Conservation (phyloP, 306 rosid species). For the Inga oerstediana region DNA sequence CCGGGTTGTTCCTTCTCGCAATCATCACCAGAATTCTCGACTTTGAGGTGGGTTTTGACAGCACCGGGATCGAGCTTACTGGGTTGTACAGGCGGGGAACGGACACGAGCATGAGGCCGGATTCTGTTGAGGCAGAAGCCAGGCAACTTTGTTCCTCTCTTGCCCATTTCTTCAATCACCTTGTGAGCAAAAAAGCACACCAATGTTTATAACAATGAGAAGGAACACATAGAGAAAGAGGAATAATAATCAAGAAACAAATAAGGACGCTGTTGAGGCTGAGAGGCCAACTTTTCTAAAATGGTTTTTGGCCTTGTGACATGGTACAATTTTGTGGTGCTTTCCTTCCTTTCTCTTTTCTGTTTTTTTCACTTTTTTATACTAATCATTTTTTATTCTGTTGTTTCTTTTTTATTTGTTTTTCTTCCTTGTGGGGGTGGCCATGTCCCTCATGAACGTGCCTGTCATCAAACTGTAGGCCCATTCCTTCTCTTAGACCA, state of each 20-base stretch:
- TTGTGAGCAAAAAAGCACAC: constrained; percentile 30
- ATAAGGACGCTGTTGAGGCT: constrained; percentile 27
- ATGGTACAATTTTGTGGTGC: constrained; percentile 34
- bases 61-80: constrained; percentile 42
- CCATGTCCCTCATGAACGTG: constrained; percentile 66
- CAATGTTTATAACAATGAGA: constrained; percentile 44
- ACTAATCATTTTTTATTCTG: constrained; percentile 2
- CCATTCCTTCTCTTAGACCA: constrained; percentile 34
- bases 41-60: constrained; percentile 30
- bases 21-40: constrained; percentile 25
- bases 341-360: constrained; percentile 44
- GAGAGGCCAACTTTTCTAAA: constrained; percentile 28
- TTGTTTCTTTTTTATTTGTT: constrained; percentile 30
- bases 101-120: constrained; percentile 83
- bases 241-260: not conserved
- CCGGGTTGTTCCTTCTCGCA: constrained; percentile 41
- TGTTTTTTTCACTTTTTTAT: constrained; percentile 38
- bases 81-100: constrained; percentile 66
- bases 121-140: constrained; percentile 85
- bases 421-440: constrained; percentile 39
- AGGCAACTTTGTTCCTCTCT: constrained; percentile 72
- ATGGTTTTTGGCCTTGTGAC: constrained; percentile 42
- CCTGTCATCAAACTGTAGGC: constrained; percentile 77
- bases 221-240: constrained; percentile 27
- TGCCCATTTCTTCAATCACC: constrained; percentile 59